These are phyloP conservation scores for Kuraishia hungarica DNA, from an alignment of 805 yeast species.

Conservation along the genomic window DNA sequence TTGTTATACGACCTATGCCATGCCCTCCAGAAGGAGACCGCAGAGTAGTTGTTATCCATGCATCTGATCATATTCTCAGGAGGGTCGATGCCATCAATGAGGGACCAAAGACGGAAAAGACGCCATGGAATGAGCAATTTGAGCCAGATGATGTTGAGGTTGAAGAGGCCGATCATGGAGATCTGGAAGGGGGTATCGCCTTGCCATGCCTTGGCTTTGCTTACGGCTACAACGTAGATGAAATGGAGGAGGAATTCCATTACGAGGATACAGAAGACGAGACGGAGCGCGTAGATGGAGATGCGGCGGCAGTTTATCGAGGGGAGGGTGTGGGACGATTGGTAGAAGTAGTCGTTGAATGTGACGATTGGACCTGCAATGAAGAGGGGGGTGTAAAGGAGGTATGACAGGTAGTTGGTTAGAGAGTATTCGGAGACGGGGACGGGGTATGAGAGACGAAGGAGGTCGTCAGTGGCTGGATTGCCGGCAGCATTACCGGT, in stretches of 20 bases:
- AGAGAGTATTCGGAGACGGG: slow-evolving; percentile 51
- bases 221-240: slow-evolving; percentile 89
- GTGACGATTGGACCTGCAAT: slow-evolving; percentile 94
- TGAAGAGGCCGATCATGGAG: slow-evolving; percentile 90
- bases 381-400: slow-evolving; percentile 80
- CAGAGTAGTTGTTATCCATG: slow-evolving; percentile 88
- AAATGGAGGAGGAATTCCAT: slow-evolving; percentile 89
- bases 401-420: slow-evolving; percentile 65
- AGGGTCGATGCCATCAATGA: slow-evolving; percentile 88
- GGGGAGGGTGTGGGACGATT: slow-evolving; percentile 48
- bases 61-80: slow-evolving; percentile 98
- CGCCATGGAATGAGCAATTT: slow-evolving; percentile 95
- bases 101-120: slow-evolving; percentile 84
- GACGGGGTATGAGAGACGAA: slow-evolving; percentile 55
- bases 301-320: slow-evolving; percentile 51
- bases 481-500: too few species aligned
- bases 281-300: slow-evolving; percentile 54
- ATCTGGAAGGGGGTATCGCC: slow-evolving; percentile 88
- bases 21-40: slow-evolving; percentile 95
- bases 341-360: slow-evolving; percentile 84
- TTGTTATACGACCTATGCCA: slow-evolving; percentile 95
- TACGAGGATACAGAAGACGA: slow-evolving; percentile 63
- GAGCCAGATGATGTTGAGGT: slow-evolving; percentile 86
- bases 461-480: slow-evolving; percentile 12
- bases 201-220: slow-evolving; percentile 83